Percentiles rank a stretch among this genome's conserved stretches.
Conservation (phyloP, 2,329 filamentous ascomycete genomes). For the Alternaria arborescens region DNA sequence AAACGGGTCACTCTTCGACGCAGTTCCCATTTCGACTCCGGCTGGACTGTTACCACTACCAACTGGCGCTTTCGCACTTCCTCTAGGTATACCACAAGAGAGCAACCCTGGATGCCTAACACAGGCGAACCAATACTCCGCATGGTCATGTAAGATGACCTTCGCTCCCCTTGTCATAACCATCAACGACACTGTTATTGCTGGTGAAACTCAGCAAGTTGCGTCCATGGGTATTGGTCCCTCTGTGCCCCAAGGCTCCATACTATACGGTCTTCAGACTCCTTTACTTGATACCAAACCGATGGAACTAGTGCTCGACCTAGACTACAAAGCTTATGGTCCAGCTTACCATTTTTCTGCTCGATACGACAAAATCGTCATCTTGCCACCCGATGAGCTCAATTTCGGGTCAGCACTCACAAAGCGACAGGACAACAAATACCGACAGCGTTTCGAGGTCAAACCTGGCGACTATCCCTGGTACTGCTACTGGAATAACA, state of each 20-base stretch:
- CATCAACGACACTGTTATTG: slow-evolving; percentile 30
- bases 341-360: slow-evolving; percentile 71
- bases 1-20: slow-evolving; percentile 59
- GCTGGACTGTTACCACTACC: slow-evolving; percentile 56
- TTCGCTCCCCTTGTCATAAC: slow-evolving; percentile 46
- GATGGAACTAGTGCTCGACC: slow-evolving; percentile 65
- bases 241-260: slow-evolving; percentile 50
- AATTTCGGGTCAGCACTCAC: slow-evolving; percentile 32
- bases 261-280: slow-evolving; percentile 70
- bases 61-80: slow-evolving; percentile 60
- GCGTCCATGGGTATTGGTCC: slow-evolving; percentile 37
- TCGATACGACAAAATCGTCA: slow-evolving; percentile 70
- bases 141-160: slow-evolving; percentile 61
- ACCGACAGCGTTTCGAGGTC: slow-evolving; percentile 54
- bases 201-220: slow-evolving; percentile 19
- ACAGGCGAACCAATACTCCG: slow-evolving; percentile 54
- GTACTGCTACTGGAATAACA: slow-evolving; percentile 76
- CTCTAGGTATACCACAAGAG: slow-evolving; percentile 57
- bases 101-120: slow-evolving; percentile 60
- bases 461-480: slow-evolving; percentile 69
- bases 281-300: slow-evolving; percentile 60
- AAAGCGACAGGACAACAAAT: slow-evolving; percentile 35
- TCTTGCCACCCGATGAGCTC: slow-evolving; percentile 56
- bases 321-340: slow-evolving; percentile 63
- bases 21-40: slow-evolving; percentile 60